Evolutionary conservation across 148 eudicot species (phyloP).

Genomic region (Rhododendron williamsianum): DNA sequence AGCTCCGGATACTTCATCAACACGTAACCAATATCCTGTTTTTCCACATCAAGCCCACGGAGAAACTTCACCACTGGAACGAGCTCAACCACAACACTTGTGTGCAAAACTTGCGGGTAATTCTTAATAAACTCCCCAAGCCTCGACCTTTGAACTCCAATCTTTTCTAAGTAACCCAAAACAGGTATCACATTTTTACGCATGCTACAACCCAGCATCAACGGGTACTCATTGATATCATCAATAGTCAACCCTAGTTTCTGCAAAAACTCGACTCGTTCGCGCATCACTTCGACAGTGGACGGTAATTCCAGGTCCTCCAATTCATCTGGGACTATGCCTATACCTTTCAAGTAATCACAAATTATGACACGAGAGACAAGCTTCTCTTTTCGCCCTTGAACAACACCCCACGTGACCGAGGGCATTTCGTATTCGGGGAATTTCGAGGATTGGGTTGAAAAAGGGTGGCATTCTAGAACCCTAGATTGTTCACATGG

Average conservation of each 20-base stretch:
- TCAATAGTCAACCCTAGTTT: slow-evolving; percentile 79
- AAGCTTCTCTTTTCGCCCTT: slow-evolving; percentile 81
- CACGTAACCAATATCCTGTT: slow-evolving; percentile 80
- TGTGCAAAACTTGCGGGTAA: slow-evolving; percentile 78
- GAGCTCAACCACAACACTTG: slow-evolving; percentile 93
- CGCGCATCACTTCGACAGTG: slow-evolving; percentile 89
- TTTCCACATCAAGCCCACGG: slow-evolving; percentile 88
- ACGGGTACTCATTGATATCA: slow-evolving; percentile 83
- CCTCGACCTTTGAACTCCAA: slow-evolving; percentile 67
- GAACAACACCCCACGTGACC: slow-evolving; percentile 96
- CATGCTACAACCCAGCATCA: slow-evolving; percentile 89
- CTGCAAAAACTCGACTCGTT: slow-evolving; percentile 86
- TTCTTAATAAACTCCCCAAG: slow-evolving; percentile 83
- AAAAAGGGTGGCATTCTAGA: slow-evolving; percentile 35
- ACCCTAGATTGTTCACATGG: slow-evolving; percentile 16
- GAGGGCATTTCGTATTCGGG: slow-evolving; percentile 95
- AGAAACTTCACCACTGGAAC: slow-evolving; percentile 76
- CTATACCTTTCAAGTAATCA: slow-evolving; percentile 78
- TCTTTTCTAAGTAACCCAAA: slow-evolving; percentile 80
- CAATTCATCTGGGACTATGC: slow-evolving; percentile 76
- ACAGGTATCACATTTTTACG: slow-evolving; percentile 86
- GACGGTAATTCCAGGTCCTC: slow-evolving; percentile 86
- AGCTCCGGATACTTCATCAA: slow-evolving; percentile 82
- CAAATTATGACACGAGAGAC: slow-evolving; percentile 82
- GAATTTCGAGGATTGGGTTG: slow-evolving; percentile 51